Base-by-base conservation (phyloP, 2,329 filamentous ascomycete species). In the Lasiodiplodia sp. region DNA sequence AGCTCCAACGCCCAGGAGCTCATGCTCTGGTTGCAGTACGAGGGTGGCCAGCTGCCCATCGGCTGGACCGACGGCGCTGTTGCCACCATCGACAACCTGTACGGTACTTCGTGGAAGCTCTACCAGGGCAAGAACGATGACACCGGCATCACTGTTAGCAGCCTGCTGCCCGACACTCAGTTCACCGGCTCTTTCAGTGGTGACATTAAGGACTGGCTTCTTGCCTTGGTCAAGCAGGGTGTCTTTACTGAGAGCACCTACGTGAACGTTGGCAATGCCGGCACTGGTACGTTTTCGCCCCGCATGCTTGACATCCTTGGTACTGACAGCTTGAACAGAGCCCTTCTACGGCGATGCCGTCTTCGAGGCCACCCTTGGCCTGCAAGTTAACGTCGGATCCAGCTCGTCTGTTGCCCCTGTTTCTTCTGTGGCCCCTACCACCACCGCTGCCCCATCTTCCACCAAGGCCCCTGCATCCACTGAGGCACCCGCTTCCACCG, bases 21-120 rank as follows among this genome's bases (percentile, higher is more conserved):
- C 28, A 83, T 83, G 81, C 80, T 83, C 16, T 83, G 82, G 82
- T 76, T 83, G 2, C 77, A 79, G 31, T 83, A 80, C 66, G 60
- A 55, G 10, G 81, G 81, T 21, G 81, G 80, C 2, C 81, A 83
- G 69, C 73, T 83, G 4, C 81, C 81, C 16, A 83, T 83, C 68
- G 81, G 82, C 55, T 83, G 78, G 76, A 70, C 73, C 7, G 72
- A 75, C 52, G 76, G 77, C 1, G 69, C 76, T 40, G 74, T 78
- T 23, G 76, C 79, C 3, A 82, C 79, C 38, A 49, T 68, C 21
- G 40, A 49, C 31, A 58, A 57, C 40, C 38, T 68, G 3, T 65
- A 65, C 49, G 67, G 51, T 3, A 65, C 38, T 3, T 76, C 75
- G 14, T 83, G 81, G 81, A 78, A 79, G 68, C 67, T 83, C 38